Evolutionary conservation across 805 yeast genomes (phyloP).

Genomic region (Kazachstania kunashirensis): DNA sequence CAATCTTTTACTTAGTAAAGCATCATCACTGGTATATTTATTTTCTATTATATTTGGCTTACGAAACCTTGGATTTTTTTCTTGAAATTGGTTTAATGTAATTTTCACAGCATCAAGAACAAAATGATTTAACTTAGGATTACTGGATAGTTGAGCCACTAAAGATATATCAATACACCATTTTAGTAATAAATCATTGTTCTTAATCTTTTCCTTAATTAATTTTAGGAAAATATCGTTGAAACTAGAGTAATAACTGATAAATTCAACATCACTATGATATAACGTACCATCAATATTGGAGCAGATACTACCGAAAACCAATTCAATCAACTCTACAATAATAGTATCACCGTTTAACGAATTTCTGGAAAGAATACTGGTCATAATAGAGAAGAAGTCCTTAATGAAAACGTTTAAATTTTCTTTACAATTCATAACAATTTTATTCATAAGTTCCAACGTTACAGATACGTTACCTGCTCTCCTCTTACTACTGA

Average conservation of each 20-base stretch:
- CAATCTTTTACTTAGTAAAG: slow-evolving; percentile 17
- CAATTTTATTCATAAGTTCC: slow-evolving; percentile 56
- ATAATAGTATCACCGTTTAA: slow-evolving; percentile 51
- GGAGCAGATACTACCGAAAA: slow-evolving; percentile 39
- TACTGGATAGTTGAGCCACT: slow-evolving; percentile 22
- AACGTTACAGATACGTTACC: slow-evolving; percentile 83
- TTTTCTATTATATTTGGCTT: slow-evolving; percentile 7
- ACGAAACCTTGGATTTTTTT: slow-evolving; percentile 19
- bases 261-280: slow-evolving; percentile 54
- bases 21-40: slow-evolving; percentile 5
- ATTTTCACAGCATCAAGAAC: slow-evolving; percentile 19
- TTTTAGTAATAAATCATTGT: slow-evolving; percentile 24
- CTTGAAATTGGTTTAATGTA: slow-evolving; percentile 21
- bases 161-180: slow-evolving; percentile 27
- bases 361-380: slow-evolving; percentile 33
- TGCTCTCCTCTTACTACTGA: slow-evolving; percentile 46
- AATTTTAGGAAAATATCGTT: slow-evolving; percentile 25
- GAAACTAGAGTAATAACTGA: slow-evolving; percentile 35
- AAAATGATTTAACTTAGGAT: slow-evolving; percentile 22
- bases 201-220: slow-evolving; percentile 17
- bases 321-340: slow-evolving; percentile 41
- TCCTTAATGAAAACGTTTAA: slow-evolving; percentile 71
- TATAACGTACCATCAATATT: slow-evolving; percentile 54
- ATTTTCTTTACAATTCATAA: slow-evolving; percentile 71
- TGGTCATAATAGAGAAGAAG: slow-evolving; percentile 49